Base-by-base conservation (phyloP, 192 early-diverging fungal genomes). In the Rhizophlyctis rosea region DNA sequence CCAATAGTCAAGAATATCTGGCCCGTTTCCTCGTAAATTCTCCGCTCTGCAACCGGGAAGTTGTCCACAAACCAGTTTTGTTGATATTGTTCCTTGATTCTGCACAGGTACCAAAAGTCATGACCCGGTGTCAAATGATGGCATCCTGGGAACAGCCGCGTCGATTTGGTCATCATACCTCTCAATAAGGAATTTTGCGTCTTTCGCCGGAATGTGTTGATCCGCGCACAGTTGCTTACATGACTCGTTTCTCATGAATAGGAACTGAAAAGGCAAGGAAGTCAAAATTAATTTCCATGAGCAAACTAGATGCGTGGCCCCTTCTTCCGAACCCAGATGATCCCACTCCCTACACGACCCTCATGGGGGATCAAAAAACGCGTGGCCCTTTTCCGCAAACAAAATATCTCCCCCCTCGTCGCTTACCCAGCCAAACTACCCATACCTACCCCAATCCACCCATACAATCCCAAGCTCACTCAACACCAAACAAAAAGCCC, bases 141-240 rank as follows among this genome's bases (percentile, higher is more conserved):
- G n/a, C n/a, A n/a, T 53, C 51, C 11, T 11, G 9, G 11, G 51
- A 53, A 24, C 9, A 53, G 7, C 11, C 25, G 51, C 7, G 9
- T 14, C 51, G 24, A 52, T 11, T 13, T 14, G 29, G 7, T 14
- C 21, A 5, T 29, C 52, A 18, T 48, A 76, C 74, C 70, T 84
- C 47, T 88, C 86, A 64, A 91, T 92, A 50, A 96, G 89, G 75
- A 98, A 96, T 51, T 85, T 72, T 0, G 88, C 89, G 62, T 95
- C 71, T 1, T 9, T 47, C 28, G 61, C 44, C 33, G 16, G 21
- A 48, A 54, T 65, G 21, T 30, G 33, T 31, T 34, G 24, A n/a
- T 21, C 36, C 23, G 28, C 31, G 3, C 57, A 62, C 57, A 71
- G 51, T 30, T 23, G 13, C 14, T 34, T 39, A 27, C 57, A 65